Evolutionary conservation across 1,284 basidiomycete species (phyloP), one percentile per base, ranked within the genome.

Genomic region (Schizophyllum commune): DNA sequence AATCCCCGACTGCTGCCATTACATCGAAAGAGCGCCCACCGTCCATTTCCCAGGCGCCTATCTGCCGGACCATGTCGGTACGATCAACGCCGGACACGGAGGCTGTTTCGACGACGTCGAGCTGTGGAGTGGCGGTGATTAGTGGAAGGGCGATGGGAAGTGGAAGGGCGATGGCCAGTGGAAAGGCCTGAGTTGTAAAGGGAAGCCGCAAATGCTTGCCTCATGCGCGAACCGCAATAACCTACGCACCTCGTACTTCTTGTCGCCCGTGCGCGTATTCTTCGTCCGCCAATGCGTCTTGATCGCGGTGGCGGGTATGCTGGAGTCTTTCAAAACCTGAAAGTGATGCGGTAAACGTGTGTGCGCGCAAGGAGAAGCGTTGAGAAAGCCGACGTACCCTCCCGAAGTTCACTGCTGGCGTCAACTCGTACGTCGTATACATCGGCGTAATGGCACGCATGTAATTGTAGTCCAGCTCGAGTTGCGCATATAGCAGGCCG

Each of bases 391-490:
- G 7, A 39, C 72, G 70, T n/a, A 66, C 20, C 69, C 70, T 75
- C 1, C 71, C 72, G 2, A 61, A 61, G 3, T 62, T 59, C 6
- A 53, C 63, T 19, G 69, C 68, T 7, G 69, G 65, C 4, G 71
- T 74, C 62, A 81, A 71, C 39, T 77, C 73, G 65, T 80, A 83
- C 5, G 74, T 63, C 1, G 77, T 72, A 63, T 79, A 83, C 62
- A 74, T 78, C 0, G 79, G 79, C 0, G 80, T 80, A 34, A 75
- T 69, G 2, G 79, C 77, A 11, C 81, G 73, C 9, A 83, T 70
- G 58, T 75, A 75, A 4, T 70, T 72, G 63, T 76, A 76, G 32
- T 81, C 75, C 6, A 83, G 73, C 66, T 83, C 82, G 9, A 83
- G 73, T 60, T 79, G 74, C 4, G 82, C 81, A 66, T 79, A 83